Evolutionary conservation across 345 rosid species (phyloP), one percentile per base, ranked within the genome.

Genomic region (Triadica sebifera): DNA sequence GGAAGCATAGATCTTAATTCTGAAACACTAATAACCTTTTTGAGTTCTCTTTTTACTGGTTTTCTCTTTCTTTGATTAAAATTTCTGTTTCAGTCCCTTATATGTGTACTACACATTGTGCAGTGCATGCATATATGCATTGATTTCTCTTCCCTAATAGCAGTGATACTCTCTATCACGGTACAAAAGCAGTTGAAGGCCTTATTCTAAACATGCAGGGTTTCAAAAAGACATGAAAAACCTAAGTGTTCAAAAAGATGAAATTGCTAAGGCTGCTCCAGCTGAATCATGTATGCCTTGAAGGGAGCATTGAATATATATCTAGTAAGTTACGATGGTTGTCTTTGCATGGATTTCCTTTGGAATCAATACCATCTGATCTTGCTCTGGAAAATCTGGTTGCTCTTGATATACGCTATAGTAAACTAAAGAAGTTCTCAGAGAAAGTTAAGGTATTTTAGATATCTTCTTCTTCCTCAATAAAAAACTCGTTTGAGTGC

Each of bases 141-240:
- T 24, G 15, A 2, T n/a, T 2, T 64, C 1, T 59, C 17, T 38
- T 65, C 19, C 5, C 13, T n/a, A 37, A 37, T 25, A 17, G n/a
- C n/a, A n/a, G n/a, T n/a, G n/a, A n/a, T n/a, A 25, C 12, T 66
- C 13, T 20, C 49, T 22, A 10, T 71, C 47, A 81, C 81, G 81
- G 79, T n/a, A 78, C 71, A 41, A 71, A 71, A 47, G 17, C 63
- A 17, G 72, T 78, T 69, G 69, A 56, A 49, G 78, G 82, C n/a
- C 81, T 81, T 16, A 24, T 56, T 39, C 34, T 82, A 9, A n/a
- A 60, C 55, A 5, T 37, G n/a, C 29, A 25, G 2, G 59, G 11
- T 13, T 25, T 1, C 10, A 24, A 73, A 9, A 0, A 9, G 1
- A 0, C 51, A 34, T 73, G 70, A 1, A 65, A 39, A 68, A 22